Evolutionary conservation across 306 rosid species (phyloP), one percentile per base, ranked within the genome.

Genomic region (Alnus rubra): DNA sequence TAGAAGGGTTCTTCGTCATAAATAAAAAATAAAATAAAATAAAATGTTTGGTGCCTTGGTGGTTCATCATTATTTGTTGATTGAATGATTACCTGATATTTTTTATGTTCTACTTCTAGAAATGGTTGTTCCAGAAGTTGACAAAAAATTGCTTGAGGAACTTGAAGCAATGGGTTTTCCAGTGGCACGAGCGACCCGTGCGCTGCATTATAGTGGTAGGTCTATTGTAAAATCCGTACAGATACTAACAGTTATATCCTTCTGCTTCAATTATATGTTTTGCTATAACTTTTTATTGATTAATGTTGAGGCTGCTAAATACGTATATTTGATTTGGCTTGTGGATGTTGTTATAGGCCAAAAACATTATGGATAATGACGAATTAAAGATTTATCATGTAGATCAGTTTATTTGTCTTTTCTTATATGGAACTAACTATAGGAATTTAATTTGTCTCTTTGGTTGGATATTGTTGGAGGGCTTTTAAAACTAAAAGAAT

Each of bases 91-190:
- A 48, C 58, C 48, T 78, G 30, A 51, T 70, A 18, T 78, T 48
- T 7, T 72, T 30, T 78, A 48, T 82, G 14, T 74, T 88, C 74
- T 79, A 49, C 75, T 54, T 87, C 63, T 79, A 95, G 99, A 91
- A 86, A 89, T 93, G 99, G 87, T 93, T 74, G 98, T 88, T 75
- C 99, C 98, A 0, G 96, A 91, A 81, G 99, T 95, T 81, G 90
- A 95, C 88, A 93, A 88, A 77, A 89, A 86, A 75, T 74, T 95
- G 69, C 92, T 93, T 1, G 96, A 83, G 88, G 98, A 95, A 76
- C 98, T 95, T 73, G 97, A 90, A 86, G 88, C 86, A 30, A 95
- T 95, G 99, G 99, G 97, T 2, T 95, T 95, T 77, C 76, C 97
- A 39, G 80, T 88, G 5, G 90, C 92, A 5, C 89, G 91, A 58